phyloP scores from a whole-genome alignment of 1,139 yeast species.

The Suhomyces yuchorum region DNA sequence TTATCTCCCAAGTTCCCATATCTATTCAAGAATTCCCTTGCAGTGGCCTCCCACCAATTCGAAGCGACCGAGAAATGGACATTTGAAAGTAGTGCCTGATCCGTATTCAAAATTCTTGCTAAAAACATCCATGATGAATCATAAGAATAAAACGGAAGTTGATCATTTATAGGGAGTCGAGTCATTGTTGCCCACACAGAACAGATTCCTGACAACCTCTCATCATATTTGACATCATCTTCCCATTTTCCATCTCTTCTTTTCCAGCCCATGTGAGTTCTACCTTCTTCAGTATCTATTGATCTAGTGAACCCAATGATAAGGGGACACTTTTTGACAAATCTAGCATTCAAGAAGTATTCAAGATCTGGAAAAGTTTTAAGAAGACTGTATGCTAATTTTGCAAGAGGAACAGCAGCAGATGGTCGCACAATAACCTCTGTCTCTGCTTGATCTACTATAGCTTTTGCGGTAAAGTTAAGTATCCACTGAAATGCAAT shows the following conservation, averaged over 20 bases:
- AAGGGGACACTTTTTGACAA: constrained; percentile 88
- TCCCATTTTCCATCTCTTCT: constrained; percentile 69
- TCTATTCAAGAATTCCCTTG: constrained; percentile 50
- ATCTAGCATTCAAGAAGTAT: constrained; percentile 71
- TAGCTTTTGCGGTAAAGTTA: constrained; percentile 80
- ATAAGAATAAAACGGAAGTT: constrained; percentile 22
- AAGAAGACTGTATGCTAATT: constrained; percentile 58
- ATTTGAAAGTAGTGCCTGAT: constrained; percentile 52
- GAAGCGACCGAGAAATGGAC: constrained; percentile 73
- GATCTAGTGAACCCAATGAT: constrained; percentile 78
- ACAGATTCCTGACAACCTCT: constrained; percentile 82
- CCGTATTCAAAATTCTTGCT: constrained; percentile 69
- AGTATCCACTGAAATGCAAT: constrained; percentile 71
- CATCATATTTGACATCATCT: constrained; percentile 72
- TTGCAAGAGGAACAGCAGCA: constrained; percentile 80
- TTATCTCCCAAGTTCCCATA: constrained; percentile 76
- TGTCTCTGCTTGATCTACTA: constrained; percentile 89
- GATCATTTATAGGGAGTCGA: constrained; percentile 31
- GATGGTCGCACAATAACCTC: constrained; percentile 82
- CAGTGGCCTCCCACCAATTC: constrained; percentile 93
- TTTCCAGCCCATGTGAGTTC: constrained; percentile 86
- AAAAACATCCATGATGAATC: constrained; percentile 73
- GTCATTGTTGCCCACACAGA: constrained; percentile 80
- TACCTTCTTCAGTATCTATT: constrained; percentile 81
- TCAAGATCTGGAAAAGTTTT: constrained; percentile 63